Evolutionary conservation across 768 basidiomycete genomes (phyloP).

Genomic region (Gloeophyllum trabeum): DNA sequence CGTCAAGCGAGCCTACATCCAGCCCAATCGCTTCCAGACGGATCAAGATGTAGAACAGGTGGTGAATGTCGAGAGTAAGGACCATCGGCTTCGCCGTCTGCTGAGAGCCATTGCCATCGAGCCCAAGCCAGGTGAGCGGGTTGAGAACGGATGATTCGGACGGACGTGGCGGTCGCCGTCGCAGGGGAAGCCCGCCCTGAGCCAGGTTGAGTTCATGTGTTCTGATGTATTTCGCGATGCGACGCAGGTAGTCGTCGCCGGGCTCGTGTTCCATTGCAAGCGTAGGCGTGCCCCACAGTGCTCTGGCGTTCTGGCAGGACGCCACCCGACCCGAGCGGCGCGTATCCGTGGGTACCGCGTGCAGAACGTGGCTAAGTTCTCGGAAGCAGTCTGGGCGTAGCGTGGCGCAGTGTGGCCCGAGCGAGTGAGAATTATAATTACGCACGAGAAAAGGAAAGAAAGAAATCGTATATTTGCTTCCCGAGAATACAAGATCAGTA

Average conservation of each 20-base stretch:
- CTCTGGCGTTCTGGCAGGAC: no score
- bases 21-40: constrained; percentile 76
- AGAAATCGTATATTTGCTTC: no score
- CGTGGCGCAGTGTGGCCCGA: no score
- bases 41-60: constrained; percentile 81
- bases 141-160: constrained; percentile 34
- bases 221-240: constrained; percentile 60
- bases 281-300: no score
- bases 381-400: no score
- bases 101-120: constrained; percentile 18
- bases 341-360: no score
- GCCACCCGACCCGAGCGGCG: no score
- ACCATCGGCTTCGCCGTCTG: constrained; percentile 40
- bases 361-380: no score
- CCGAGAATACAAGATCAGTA: no score
- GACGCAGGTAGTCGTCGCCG: constrained; percentile 69
- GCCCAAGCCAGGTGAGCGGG: constrained; percentile 49
- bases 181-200: constrained; percentile 40
- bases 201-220: constrained; percentile 66
- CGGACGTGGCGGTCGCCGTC: constrained; percentile 28
- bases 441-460: no score
- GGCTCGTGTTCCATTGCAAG: constrained; percentile 42
- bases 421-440: no score
- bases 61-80: constrained; percentile 67
- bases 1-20: constrained; percentile 71